Base-by-base conservation (phyloP, 164 flowering plant species). In the Macadamia tetraphylla region DNA sequence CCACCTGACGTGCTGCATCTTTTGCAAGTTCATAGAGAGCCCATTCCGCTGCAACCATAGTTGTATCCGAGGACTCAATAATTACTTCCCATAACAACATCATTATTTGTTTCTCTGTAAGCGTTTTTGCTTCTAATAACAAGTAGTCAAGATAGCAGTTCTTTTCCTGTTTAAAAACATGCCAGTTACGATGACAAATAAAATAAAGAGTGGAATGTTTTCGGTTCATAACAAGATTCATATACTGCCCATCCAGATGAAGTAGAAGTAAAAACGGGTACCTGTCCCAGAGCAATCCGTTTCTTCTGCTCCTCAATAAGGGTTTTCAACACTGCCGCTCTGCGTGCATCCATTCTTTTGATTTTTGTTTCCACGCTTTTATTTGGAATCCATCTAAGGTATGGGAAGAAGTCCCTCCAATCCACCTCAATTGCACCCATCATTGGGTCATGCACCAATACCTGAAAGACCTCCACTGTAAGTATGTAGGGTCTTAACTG, bases 361-460 rank as follows among this genome's bases (percentile, higher is more conserved):
- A 92, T 78, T 58, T 79, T 92, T 43, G 48, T 68, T 71, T 90
- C 98, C 12, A 85, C 42, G 57, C 74, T 72, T 73, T 71, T 88
- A 73, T 89, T 92, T 13, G 99, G 99, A 76, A 92, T 52, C 99
- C 99, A 95, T 76, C 60, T 84, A 46, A 95, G 73, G 70, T 87
- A 92, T 18, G 99, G 98, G 72, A 95, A 95, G 84, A 95, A 92
- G 68, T 95, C 99, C 75, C 97, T 86, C 98, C 98, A 94, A 43
- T 91, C 98, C 63, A 91, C 97, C 62, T 91, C 97, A 70, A 91
- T 82, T 44, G 96, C 96, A 44, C 93, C 98, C 79, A 81, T 86
- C 96, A 94, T 84, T 30, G 84, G 81, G 58, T 89, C 93, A 42
- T 49, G 3, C 73, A 95, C 99, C 65, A 92, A 72, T 71, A 81